Evolutionary conservation across 768 basidiomycete genomes (phyloP), one percentile per base, ranked within the genome.

Genomic region (Hericium alpestre): DNA sequence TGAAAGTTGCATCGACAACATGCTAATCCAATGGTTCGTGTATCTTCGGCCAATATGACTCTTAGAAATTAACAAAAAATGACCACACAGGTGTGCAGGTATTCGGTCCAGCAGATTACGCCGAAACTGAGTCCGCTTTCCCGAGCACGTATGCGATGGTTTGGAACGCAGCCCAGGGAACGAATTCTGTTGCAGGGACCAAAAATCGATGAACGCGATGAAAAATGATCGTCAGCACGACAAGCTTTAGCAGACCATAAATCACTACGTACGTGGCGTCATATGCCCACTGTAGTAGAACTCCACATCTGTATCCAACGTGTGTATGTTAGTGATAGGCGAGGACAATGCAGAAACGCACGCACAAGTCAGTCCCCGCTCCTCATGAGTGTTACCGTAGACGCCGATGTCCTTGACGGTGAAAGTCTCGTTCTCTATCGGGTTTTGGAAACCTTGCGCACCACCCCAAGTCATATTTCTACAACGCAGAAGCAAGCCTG

Each of bases 211-310:
- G 20, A 3, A 4, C 2, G 6, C 16, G 43, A n/a, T 46, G 43
- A 22, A 7, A 8, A 27, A 39, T 11, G 37, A 38, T 5, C 7
- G 10, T 13, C 4, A 56, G 3, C 25, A 23, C 37, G 20, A 15
- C n/a, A 20, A 20, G 23, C 23, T 20, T 32, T 12, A 39, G 23
- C 38, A 5, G 15, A 46, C 16, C 9, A 18, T 4, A 46, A 6
- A 39, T 27, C 18, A 46, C 11, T 25, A 61, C 73, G 63, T 67
- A 80, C 79, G 79, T 55, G 79, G 80, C 5, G 79, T 81, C 79
- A 80, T 80, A 70, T 80, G 80, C 48, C 80, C 79, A 57, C 79
- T 80, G 63, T 71, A 79, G 64, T 70, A 78, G 64, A 81, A 81
- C 63, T 82, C 80, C 50, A 81, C 76, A 60, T 78, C 80, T 82